A percentile compares a stretch with the other conserved stretches of the same genome.
Evolutionary conservation across 441 rosid genomes (phyloP).

Genomic region (Adansonia grandidieri): DNA sequence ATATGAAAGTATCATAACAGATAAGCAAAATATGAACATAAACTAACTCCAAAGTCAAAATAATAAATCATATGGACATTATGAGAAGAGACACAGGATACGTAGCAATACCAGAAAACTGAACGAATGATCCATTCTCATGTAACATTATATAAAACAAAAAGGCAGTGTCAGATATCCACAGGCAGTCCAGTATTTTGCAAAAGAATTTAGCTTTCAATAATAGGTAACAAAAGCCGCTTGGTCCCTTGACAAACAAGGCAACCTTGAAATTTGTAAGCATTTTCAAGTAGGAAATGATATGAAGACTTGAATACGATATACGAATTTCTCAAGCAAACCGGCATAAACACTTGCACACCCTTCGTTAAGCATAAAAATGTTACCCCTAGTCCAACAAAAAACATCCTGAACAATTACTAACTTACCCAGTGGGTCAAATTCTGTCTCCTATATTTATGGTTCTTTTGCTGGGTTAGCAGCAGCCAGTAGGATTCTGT

Average conservation of each 20-base stretch:
- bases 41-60: neutral
- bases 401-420: neutral
- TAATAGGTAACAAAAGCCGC: neutral
- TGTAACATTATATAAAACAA: neutral
- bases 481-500: neutral
- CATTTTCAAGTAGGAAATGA: neutral
- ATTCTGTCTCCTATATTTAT: neutral
- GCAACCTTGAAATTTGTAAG: neutral
- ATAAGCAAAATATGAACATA: neutral
- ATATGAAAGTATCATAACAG: neutral
- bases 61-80: neutral
- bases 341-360: neutral
- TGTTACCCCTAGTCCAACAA: neutral
- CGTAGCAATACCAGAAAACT: neutral
- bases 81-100: constrained; percentile 2
- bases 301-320: neutral
- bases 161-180: neutral
- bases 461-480: constrained; percentile 1
- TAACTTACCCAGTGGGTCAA: too few relatives aligned
- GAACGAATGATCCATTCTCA: neutral
- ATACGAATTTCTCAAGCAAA: neutral
- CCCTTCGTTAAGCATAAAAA: neutral
- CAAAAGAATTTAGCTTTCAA: neutral
- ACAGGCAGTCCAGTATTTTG: neutral
- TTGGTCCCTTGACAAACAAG: neutral